Evolutionary conservation across 2,329 filamentous ascomycete genomes (phyloP).

Genomic region (Cladosporium sp.): DNA sequence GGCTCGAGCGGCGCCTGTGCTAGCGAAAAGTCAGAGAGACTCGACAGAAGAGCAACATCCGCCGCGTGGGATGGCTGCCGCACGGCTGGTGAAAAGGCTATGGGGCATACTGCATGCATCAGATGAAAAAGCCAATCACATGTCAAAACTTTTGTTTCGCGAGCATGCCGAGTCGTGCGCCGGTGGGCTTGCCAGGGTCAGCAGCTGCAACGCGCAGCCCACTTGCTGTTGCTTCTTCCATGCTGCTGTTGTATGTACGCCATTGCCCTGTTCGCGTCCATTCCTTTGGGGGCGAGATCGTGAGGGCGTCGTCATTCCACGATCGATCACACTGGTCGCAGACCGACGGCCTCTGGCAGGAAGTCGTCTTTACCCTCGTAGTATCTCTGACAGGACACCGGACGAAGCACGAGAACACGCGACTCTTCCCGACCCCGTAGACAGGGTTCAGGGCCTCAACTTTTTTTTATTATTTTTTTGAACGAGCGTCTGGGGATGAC

Average conservation of each 20-base stretch:
- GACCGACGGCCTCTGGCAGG: no score
- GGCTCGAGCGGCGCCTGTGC: slow-evolving; percentile 10
- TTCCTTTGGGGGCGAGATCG: neutral
- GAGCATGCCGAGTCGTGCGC: slow-evolving; percentile 9
- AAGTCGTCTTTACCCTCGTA: no score
- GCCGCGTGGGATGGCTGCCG: slow-evolving; percentile 12
- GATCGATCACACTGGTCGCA: neutral
- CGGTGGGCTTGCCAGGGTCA: slow-evolving; percentile 2
- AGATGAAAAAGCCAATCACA: slow-evolving; percentile 10
- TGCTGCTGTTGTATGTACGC: no score
- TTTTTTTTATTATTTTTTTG: slow-evolving; percentile 3
- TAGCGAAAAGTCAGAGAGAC: slow-evolving; percentile 7
- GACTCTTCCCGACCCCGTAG: neutral
- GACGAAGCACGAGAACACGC: no score
- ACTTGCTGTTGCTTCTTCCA: neutral
- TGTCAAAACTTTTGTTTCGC: slow-evolving; percentile 3
- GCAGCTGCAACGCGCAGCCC: slow-evolving; percentile 1
- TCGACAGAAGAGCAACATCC: slow-evolving; percentile 6
- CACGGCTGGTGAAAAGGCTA: slow-evolving; percentile 11
- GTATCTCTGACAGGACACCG: no score
- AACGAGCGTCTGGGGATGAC: slow-evolving; percentile 9
- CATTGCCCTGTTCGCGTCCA: neutral
- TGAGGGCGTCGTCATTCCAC: neutral
- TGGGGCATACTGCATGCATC: slow-evolving; percentile 7
- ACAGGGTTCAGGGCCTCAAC: slow-evolving; percentile 3